A percentile compares a stretch with the other conserved stretches of the same genome.
phyloP scores from a whole-genome alignment of 768 basidiomycete species.

The Dentipellis fragilis region DNA sequence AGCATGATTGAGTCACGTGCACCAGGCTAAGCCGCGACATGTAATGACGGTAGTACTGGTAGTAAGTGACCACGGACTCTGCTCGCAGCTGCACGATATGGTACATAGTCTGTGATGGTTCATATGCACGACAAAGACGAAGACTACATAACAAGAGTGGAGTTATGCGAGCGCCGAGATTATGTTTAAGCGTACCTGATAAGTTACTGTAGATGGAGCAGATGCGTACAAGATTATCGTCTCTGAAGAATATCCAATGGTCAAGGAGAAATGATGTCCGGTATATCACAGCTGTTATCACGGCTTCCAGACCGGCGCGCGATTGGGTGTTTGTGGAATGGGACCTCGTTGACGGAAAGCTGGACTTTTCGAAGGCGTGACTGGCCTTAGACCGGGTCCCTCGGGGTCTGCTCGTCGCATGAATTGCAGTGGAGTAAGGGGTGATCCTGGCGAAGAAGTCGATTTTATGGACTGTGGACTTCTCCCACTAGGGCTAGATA shows the following conservation, averaged over 20 bases:
- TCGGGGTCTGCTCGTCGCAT: constrained; percentile 70
- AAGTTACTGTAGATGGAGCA: neutral
- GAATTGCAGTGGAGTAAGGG: constrained; percentile 75
- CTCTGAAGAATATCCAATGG: neutral
- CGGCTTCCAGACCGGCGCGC: constrained; percentile 13
- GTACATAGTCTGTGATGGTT: neutral
- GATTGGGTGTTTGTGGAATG: constrained; percentile 4
- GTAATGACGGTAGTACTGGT: too few species aligned
- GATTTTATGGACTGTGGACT: constrained; percentile 39
- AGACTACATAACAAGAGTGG: neutral
- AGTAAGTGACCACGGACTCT: too few species aligned
- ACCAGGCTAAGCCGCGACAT: neutral
- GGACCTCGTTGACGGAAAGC: neutral
- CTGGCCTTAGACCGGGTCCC: constrained; percentile 38
- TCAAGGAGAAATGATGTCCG: neutral
- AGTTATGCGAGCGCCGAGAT: neutral
- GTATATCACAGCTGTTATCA: neutral
- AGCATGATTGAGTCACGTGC: neutral
- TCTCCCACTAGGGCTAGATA: constrained; percentile 37
- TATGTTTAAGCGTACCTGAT: neutral
- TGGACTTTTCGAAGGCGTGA: constrained; percentile 49
- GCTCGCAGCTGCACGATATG: neutral
- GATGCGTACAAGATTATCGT: neutral
- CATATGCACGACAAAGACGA: neutral
- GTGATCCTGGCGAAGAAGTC: constrained; percentile 59